Conservation (phyloP, 176 grass and related monocot species). For the Ensete ventricosum region DNA sequence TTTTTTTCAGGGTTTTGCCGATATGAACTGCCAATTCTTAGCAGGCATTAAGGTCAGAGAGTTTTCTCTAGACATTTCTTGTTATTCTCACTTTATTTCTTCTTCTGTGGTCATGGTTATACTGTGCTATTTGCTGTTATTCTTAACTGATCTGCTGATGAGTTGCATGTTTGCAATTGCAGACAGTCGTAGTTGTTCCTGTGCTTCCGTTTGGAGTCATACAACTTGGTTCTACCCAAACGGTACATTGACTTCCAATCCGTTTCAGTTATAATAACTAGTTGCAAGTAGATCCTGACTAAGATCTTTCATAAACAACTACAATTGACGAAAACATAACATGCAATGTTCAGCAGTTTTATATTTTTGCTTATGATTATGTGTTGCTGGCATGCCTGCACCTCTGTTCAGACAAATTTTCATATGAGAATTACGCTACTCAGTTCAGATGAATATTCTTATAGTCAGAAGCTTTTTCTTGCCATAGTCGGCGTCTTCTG, state of each 20-base stretch:
- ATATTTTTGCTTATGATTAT: neutral
- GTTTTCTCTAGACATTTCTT: constrained; percentile 14
- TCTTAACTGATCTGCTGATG: constrained; percentile 7
- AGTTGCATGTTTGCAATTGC: constrained; percentile 36
- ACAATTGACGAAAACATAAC: neutral
- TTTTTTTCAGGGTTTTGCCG: constrained; percentile 37
- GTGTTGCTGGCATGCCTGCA: neutral
- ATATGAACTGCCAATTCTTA: constrained; percentile 48
- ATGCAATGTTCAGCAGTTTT: neutral
- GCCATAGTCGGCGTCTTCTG: neutral
- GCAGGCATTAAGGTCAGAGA: constrained; percentile 54
- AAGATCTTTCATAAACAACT: neutral
- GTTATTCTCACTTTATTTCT: constrained; percentile 1
- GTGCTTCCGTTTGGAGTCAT: constrained; percentile 62
- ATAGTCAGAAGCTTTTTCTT: neutral
- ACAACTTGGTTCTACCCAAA: constrained; percentile 60
- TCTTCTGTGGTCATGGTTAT: neutral
- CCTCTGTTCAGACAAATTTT: neutral
- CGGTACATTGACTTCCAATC: constrained; percentile 29
- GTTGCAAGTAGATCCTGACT: neutral
- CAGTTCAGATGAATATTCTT: neutral
- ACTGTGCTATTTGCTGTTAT: neutral
- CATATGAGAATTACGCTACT: neutral
- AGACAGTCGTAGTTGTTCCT: constrained; percentile 77
- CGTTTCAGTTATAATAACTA: neutral